Evolutionary conservation across 2,329 filamentous ascomycete genomes (phyloP), one percentile per base, ranked within the genome.

Genomic region (Phaeosphaeria sp.): DNA sequence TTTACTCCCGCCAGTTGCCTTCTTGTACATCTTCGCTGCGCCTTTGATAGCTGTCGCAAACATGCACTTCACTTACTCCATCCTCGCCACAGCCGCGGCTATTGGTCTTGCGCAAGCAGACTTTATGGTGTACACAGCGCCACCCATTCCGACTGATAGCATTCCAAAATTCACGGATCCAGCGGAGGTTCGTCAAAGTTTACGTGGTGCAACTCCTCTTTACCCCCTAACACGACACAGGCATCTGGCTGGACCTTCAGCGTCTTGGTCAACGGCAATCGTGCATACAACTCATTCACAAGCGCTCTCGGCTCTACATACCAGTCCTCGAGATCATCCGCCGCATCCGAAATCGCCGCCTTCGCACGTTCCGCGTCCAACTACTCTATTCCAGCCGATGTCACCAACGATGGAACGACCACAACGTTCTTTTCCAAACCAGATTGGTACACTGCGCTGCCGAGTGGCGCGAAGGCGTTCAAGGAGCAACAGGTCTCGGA

Each of bases 61-160:
- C 48, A 53, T 33, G 48, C 42, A 57, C 43, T 23, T 43, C 33
- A 17, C 23, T 15, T 43, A 23, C 10, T 51, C 66, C 50, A 50
- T 67, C 39, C 53, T 69, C 27, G 61, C 59, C 39, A 55, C 55
- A 9, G 61, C 60, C 25, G 60, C 63, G 30, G 56, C 64, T 18
- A 25, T 69, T 36, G 48, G 54, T 21, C 33, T 65, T 27, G 67
- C 57, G 11, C 58, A 62, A 17, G 68, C 68, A 52, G 71, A 73
- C 52, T 73, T 73, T 56, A 71, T 72, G 68, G 66, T 73, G 15
- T 73, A 73, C 51, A 73, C 69, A 1, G 65, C 63, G 23, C 68
- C 68, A 4, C 71, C 71, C 1, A 72, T 73, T 18, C 71, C 71
- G 13, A 72, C 67, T 6, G 54, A 56, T 15, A 65, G 63, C 7